Evolutionary conservation across 805 yeast species (phyloP).

Genomic region (Candida ipomoeae): DNA sequence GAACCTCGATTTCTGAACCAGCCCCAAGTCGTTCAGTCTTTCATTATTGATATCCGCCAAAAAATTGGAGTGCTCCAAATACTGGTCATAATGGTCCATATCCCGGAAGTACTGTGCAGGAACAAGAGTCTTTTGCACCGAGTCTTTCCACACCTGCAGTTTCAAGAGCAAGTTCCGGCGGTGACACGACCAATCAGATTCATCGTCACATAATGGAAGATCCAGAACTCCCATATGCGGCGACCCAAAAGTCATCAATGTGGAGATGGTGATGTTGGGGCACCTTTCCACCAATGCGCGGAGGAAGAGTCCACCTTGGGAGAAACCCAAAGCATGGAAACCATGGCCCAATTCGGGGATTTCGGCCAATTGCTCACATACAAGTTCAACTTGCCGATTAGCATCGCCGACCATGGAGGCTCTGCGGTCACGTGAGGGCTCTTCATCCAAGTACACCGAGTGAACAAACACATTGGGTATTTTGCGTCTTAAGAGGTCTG

Average conservation of each 20-base stretch:
- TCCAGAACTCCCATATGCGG: conserved; percentile 78
- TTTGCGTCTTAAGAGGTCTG: conserved; percentile 36
- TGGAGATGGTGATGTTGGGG: conserved; percentile 35
- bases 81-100: conserved; percentile 47
- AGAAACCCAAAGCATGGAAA: conserved; percentile 72
- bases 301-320: conserved; percentile 82
- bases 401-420: conserved; percentile 58
- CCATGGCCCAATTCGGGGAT: conserved; percentile 49
- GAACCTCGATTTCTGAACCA: conserved; percentile 43
- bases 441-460: conserved; percentile 48
- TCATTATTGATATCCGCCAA: conserved; percentile 70
- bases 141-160: conserved; percentile 55
- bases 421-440: conserved; percentile 49
- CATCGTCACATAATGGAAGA: conserved; percentile 51
- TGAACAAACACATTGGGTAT: conserved; percentile 52
- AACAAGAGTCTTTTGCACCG: conserved; percentile 53
- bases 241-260: conserved; percentile 69
- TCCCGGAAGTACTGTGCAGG: conserved; percentile 80
- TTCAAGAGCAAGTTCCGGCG: conserved; percentile 51
- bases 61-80: conserved; percentile 53
- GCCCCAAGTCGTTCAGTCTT: conserved; percentile 24
- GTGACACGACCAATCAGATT: conserved; percentile 56
- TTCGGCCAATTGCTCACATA: conserved; percentile 49
- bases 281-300: conserved; percentile 64
- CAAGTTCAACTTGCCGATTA: conserved; percentile 49